Evolutionary conservation across 306 rosid species (phyloP).

Genomic region (Pyrus betulifolia): DNA sequence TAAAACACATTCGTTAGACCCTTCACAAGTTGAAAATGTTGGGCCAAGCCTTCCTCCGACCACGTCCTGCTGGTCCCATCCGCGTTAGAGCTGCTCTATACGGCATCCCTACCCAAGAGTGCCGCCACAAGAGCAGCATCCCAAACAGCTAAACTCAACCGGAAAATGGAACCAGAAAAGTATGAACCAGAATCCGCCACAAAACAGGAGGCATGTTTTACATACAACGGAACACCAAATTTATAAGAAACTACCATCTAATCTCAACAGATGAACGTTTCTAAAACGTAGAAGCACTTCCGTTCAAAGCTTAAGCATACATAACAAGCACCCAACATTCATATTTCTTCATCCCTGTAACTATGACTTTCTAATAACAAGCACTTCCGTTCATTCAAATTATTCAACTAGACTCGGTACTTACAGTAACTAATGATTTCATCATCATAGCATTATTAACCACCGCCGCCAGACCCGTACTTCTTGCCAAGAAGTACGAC

Average conservation of each 20-base stretch:
- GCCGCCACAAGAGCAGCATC: neutral
- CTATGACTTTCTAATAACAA: constrained; percentile 19
- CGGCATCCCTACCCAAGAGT: no score
- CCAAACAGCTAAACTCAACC: neutral
- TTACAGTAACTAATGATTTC: constrained; percentile 12
- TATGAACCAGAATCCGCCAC: neutral
- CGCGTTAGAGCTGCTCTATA: neutral
- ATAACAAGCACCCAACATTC: constrained; percentile 14
- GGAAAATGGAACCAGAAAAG: neutral
- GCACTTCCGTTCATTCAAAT: constrained; percentile 17
- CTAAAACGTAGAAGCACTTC: neutral
- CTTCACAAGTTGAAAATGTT: no score
- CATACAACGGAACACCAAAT: neutral
- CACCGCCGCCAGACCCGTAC: constrained; percentile 87
- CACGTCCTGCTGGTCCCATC: no score
- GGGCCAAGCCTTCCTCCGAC: no score
- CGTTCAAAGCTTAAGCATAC: constrained; percentile 1
- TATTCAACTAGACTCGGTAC: constrained; percentile 24
- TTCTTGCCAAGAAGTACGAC: constrained; percentile 74
- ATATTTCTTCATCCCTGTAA: constrained; percentile 5
- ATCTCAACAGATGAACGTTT: constrained; percentile 9
- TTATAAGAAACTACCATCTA: neutral
- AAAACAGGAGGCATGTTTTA: neutral
- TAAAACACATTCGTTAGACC: no score
- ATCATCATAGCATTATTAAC: constrained; percentile 38